Evolutionary conservation across 73 alveolate species (phyloP), one percentile per base, ranked within the genome.

Genomic region (Paraurostyla sp.): DNA sequence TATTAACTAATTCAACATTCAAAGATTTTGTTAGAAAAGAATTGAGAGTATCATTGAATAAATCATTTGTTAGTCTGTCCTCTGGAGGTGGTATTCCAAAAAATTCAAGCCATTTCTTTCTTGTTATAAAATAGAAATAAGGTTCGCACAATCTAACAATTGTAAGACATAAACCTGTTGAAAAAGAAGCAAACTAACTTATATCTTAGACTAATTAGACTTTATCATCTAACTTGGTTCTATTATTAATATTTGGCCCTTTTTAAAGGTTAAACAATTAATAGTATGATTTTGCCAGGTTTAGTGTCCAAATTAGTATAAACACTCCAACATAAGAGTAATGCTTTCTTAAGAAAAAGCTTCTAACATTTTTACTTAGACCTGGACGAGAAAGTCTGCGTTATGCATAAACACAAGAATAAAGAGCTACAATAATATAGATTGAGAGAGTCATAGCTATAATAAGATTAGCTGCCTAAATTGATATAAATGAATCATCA

Each of bases 361-460:
- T n/a, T 58, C 93, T 83, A 7, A 81, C 80, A 50, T 76, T 90
- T 40, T 60, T 50, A 29, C 73, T 54, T 6, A 76, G 43, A 13
- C 95, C 93, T 40, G 95, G 95, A 36, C 95, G 25, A 25, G 80
- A 59, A 9, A 91, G 56, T 80, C 91, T 91, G 48, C 92, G 60
- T 27, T 59, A 27, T 11, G 95, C 95, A 57, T 41, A 91, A 0
- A 83, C 86, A 42, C 87, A 65, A 4, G 95, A 91, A 63, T 83
- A 91, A 13, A 91, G 60, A 0, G 90, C 91, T 0, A 83, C 56
- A 6, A 91, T 68, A 25, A 91, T 84, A 48, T 83, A 84, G 27
- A 91, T 35, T 42, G 93, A 65, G 9, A 83, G 76, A 23, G 76
- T 32, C 57, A 73, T 30, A 25, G 95, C 92, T 20, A 91, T 30